These are phyloP conservation scores for Lippia alba DNA, from an alignment of 305 asterid species.

Conservation along the genomic window DNA sequence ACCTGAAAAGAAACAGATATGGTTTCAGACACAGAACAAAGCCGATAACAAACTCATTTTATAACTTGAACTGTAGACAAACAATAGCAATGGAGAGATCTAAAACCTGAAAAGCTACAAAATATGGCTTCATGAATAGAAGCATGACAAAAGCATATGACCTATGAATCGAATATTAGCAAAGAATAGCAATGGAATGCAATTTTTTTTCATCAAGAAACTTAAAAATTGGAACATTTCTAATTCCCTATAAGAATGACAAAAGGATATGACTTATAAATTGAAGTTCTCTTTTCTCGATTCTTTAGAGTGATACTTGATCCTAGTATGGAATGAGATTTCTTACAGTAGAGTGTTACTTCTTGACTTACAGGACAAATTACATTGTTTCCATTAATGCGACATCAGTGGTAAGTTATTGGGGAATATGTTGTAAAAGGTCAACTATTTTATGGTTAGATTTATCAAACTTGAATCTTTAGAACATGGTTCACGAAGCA, in stretches of 20 bases:
- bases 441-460: neutral
- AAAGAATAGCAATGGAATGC: neutral
- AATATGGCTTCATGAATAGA: no score
- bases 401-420: constrained; percentile 7
- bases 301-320: constrained; percentile 5
- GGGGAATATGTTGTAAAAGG: neutral
- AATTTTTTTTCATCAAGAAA: neutral
- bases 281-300: neutral
- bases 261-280: neutral
- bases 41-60: constrained; percentile 3
- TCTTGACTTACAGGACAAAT: no score
- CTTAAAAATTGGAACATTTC: neutral
- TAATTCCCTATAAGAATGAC: neutral
- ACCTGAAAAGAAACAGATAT: constrained; percentile 60
- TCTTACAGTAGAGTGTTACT: no score
- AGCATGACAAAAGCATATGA: no score
- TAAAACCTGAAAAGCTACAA: neutral
- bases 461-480: neutral
- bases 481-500: constrained; percentile 12
- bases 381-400: constrained; percentile 4
- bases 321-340: no score
- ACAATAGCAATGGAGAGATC: neutral
- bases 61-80: no score
- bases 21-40: constrained; percentile 20
- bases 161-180: neutral